phyloP scores from a whole-genome alignment of 352 stramenopile genomes.

The Aphanomyces cochlioides region DNA sequence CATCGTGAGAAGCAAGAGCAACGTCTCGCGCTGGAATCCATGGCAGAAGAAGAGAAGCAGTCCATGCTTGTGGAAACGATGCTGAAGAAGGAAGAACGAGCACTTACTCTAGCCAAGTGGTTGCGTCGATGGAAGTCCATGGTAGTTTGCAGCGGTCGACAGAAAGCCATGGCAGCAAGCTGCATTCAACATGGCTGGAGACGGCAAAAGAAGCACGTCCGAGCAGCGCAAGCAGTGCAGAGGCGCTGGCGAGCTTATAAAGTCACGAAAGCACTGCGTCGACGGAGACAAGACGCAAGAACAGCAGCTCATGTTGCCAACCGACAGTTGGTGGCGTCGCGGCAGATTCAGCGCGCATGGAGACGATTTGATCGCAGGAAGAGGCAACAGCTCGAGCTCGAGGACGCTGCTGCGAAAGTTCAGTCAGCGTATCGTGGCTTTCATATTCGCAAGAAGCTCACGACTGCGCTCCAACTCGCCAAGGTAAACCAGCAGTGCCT shows the following conservation, averaged over 20 bases:
- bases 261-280: not conserved
- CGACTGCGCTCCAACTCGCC: conserved; percentile 52
- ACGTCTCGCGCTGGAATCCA: not conserved
- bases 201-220: not conserved
- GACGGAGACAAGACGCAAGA: not conserved
- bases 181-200: not conserved
- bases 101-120: not conserved
- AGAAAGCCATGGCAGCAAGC: not conserved
- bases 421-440: conserved; percentile 73
- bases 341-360: conserved; percentile 7
- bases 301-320: not conserved
- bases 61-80: not conserved
- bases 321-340: not conserved
- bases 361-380: conserved; percentile 12
- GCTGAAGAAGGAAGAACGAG: not conserved
- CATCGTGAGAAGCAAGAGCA: not conserved
- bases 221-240: not conserved
- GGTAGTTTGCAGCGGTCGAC: not conserved
- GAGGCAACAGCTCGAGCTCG: not conserved
- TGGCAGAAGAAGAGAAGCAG: conserved; percentile 7
- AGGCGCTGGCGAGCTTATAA: not conserved
- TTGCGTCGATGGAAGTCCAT: not conserved
- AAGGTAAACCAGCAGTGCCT: conserved; percentile 30
- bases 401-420: conserved; percentile 43
- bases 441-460: conserved; percentile 59